Evolutionary conservation across 169 alveolate genomes (phyloP).

Genomic region (Eimeria nieschulzi): DNA sequence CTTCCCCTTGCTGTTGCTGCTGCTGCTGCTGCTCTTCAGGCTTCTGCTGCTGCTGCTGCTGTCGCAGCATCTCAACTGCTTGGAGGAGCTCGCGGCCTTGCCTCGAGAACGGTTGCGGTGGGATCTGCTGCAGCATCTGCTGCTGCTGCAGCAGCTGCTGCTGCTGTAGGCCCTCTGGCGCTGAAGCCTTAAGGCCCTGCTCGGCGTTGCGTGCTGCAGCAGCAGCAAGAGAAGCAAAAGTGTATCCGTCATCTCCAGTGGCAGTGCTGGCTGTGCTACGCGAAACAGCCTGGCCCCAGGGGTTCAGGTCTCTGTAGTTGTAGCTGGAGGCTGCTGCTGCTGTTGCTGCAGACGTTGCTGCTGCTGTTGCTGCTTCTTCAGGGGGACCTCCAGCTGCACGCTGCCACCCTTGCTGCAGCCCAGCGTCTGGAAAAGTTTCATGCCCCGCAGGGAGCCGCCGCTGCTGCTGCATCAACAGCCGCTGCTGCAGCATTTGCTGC

Average conservation of each 20-base stretch:
- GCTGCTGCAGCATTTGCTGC: constrained; percentile 42
- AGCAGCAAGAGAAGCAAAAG: constrained; percentile 58
- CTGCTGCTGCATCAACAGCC: constrained; percentile 60
- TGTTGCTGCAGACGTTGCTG: not conserved
- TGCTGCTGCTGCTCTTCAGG: constrained; percentile 15
- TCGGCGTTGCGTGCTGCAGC: constrained; percentile 65
- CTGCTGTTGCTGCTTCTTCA: constrained; percentile 40
- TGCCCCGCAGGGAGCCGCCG: constrained; percentile 28
- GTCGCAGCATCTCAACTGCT: constrained; percentile 51
- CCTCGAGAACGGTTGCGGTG: constrained; percentile 42
- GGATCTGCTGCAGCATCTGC: constrained; percentile 50
- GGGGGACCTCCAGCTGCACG: constrained; percentile 46
- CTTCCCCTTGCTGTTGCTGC: constrained; percentile 25
- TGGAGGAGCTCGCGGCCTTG: constrained; percentile 66
- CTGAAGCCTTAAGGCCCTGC: constrained; percentile 36
- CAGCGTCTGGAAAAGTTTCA: constrained; percentile 52
- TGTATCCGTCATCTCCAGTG: constrained; percentile 62
- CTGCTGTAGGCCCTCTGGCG: constrained; percentile 51
- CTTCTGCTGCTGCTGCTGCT: constrained; percentile 49
- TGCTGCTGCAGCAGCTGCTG: constrained; percentile 53
- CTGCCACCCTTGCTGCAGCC: constrained; percentile 49
- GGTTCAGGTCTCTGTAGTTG: constrained; percentile 52
- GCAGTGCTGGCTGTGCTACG: constrained; percentile 71
- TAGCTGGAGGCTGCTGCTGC: constrained; percentile 54
- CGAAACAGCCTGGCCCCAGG: constrained; percentile 64